Conservation (phyloP, 1,284 basidiomycete species). For the Phylloboletellus chloephorus region DNA sequence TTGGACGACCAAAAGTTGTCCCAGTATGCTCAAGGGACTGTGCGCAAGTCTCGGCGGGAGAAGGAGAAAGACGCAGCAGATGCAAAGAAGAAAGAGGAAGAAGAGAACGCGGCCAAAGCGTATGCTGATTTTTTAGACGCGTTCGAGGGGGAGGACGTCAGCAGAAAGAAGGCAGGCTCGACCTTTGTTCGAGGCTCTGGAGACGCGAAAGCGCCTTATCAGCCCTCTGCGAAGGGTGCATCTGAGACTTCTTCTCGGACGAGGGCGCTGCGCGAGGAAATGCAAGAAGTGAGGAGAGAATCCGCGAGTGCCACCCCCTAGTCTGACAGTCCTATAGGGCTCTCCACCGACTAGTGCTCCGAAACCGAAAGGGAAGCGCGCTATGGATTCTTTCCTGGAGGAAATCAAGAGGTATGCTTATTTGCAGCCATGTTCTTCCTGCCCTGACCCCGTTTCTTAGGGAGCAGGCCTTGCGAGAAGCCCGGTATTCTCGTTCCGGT, state of each 20-base stretch:
- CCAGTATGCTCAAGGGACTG: constrained; percentile 68
- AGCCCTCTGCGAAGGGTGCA: constrained; percentile 34
- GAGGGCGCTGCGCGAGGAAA: constrained; percentile 32
- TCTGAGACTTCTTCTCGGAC: constrained; percentile 27
- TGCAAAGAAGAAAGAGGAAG: constrained; percentile 78
- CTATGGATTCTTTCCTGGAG: constrained; percentile 90
- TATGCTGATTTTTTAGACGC: constrained; percentile 86
- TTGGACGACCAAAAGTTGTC: constrained; percentile 74
- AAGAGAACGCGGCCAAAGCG: constrained; percentile 70
- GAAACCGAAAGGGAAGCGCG: constrained; percentile 83
- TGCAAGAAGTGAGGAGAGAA: constrained; percentile 29
- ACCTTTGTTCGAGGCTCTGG: constrained; percentile 73
- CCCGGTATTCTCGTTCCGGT: constrained; percentile 73
- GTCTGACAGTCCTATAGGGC: constrained; percentile 33
- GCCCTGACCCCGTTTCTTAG: constrained; percentile 37
- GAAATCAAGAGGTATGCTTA: constrained; percentile 79
- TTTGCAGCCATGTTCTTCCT: not conserved
- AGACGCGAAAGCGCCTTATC: constrained; percentile 46
- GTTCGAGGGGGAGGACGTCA: constrained; percentile 70
- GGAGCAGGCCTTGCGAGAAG: constrained; percentile 87
- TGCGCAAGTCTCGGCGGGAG: constrained; percentile 73
- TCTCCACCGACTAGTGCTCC: constrained; percentile 48
- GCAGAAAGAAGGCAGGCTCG: constrained; percentile 48
- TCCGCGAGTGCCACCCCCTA: not conserved
- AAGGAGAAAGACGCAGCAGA: constrained; percentile 88